These are phyloP conservation scores for Ascochyta lentis DNA, from an alignment of 2,329 filamentous ascomycete genomes.

Conservation along the genomic window DNA sequence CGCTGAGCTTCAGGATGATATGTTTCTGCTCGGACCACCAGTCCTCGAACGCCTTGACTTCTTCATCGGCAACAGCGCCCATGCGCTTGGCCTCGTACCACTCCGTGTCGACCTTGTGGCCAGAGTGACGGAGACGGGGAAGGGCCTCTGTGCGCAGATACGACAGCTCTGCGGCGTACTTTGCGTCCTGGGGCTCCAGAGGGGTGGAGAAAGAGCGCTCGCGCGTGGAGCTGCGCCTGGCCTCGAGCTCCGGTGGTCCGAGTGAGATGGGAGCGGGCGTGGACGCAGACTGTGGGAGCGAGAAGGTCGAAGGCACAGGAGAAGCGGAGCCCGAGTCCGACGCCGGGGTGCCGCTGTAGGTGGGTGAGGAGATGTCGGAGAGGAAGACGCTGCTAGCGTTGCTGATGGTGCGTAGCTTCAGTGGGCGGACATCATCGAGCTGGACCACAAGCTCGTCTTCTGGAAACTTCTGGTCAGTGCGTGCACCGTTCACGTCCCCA, in stretches of 20 bases:
- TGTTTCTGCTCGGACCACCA: conserved; percentile 50
- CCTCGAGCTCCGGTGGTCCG: conserved; percentile 26
- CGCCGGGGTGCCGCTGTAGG: conserved; percentile 30
- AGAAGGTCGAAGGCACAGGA: conserved; percentile 28
- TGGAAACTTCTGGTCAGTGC: conserved; percentile 23
- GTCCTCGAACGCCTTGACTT: conserved; percentile 44
- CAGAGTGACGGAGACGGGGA: conserved; percentile 52
- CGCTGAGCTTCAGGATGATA: conserved; percentile 42
- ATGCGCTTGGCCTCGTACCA: conserved; percentile 42
- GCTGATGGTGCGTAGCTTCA: conserved; percentile 37
- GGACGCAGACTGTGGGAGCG: conserved; percentile 30
- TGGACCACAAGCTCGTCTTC: conserved; percentile 34
- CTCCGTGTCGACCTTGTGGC: conserved; percentile 44
- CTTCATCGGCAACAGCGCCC: conserved; percentile 22
- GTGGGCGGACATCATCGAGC: conserved; percentile 34
- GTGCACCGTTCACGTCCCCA: conserved; percentile 19
- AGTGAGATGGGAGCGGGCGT: conserved; percentile 42
- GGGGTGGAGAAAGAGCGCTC: conserved; percentile 45
- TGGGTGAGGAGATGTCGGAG: conserved; percentile 35
- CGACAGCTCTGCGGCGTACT: conserved; percentile 46
- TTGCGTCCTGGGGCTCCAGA: conserved; percentile 42
- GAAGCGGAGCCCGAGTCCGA: conserved; percentile 37
- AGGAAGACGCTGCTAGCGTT: conserved; percentile 40
- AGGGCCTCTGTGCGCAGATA: conserved; percentile 51
- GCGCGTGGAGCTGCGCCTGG: conserved; percentile 26